phyloP scores from a whole-genome alignment of 306 rosid genomes.

The Vigna mungo region DNA sequence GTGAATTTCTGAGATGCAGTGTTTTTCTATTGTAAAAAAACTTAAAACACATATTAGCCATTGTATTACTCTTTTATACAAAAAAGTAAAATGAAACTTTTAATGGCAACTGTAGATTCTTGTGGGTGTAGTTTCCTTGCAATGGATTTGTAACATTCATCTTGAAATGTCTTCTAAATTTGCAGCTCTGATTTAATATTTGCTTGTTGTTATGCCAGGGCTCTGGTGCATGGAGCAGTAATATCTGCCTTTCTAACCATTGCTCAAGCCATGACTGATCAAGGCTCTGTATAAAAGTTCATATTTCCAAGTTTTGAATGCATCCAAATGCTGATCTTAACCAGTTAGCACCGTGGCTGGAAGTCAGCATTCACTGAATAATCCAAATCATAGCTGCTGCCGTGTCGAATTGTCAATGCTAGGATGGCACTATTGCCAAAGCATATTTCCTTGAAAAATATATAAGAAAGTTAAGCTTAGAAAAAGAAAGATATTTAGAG shows the following conservation, averaged over 20 bases:
- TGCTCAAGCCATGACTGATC: constrained; percentile 98
- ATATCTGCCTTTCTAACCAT: constrained; percentile 88
- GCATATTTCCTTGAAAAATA: constrained; percentile 56
- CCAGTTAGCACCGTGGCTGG: constrained; percentile 12
- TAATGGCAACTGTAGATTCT: not conserved
- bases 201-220: constrained; percentile 60
- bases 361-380: constrained; percentile 18
- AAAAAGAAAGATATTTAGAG: constrained; percentile 38
- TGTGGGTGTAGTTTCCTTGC: not conserved
- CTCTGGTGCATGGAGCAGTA: constrained; percentile 90
- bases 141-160: constrained; percentile 11
- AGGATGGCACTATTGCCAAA: constrained; percentile 32
- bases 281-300: constrained; percentile 83
- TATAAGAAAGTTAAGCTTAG: constrained; percentile 42
- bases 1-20: not conserved
- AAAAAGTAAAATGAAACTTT: not conserved
- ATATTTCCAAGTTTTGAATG: constrained; percentile 32
- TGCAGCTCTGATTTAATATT: not conserved
- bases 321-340: constrained; percentile 39
- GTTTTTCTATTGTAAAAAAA: not conserved
- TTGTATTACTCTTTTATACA: not conserved
- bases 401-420: constrained; percentile 19
- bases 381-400: constrained; percentile 16
- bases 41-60: not conserved
- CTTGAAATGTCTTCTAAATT: constrained; percentile 27